Conservation (phyloP, 345 rosid species). For the Turritis glabra region DNA sequence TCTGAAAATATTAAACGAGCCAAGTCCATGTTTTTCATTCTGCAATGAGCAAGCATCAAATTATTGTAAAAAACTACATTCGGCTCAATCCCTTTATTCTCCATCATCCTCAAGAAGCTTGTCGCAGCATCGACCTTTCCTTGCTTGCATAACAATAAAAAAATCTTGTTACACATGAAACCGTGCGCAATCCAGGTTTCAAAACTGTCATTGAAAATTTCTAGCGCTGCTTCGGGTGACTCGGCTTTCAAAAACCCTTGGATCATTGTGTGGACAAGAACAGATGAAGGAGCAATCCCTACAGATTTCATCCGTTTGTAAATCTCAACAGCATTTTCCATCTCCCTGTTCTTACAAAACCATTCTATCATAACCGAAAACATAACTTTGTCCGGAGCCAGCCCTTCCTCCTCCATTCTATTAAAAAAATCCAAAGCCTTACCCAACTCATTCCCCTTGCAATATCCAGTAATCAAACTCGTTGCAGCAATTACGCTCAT, state of each 20-base stretch:
- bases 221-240: conserved; percentile 46
- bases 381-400: conserved; percentile 57
- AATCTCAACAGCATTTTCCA: conserved; percentile 57
- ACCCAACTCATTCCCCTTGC: conserved; percentile 47
- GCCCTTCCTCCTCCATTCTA: conserved; percentile 54
- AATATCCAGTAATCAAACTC: conserved; percentile 64
- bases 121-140: conserved; percentile 54
- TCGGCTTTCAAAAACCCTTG: conserved; percentile 49
- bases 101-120: conserved; percentile 61
- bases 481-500: conserved; percentile 60
- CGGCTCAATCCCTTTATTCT: conserved; percentile 41
- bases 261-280: conserved; percentile 54
- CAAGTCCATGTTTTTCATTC: conserved; percentile 46
- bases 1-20: conserved; percentile 44
- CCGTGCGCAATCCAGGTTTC: conserved; percentile 47
- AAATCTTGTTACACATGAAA: conserved; percentile 50
- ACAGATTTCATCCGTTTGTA: conserved; percentile 52
- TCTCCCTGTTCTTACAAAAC: conserved; percentile 50
- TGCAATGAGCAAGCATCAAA: conserved; percentile 64
- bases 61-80: conserved; percentile 60
- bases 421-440: conserved; percentile 61
- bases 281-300: conserved; percentile 49
- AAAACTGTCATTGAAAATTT: conserved; percentile 52
- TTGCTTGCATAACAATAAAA: conserved; percentile 51
- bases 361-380: conserved; percentile 68